Percentiles rank a stretch among this genome's conserved stretches.
phyloP scores from a whole-genome alignment of 2,329 filamentous ascomycete genomes.

The Trichoderma atrobrunneum region DNA sequence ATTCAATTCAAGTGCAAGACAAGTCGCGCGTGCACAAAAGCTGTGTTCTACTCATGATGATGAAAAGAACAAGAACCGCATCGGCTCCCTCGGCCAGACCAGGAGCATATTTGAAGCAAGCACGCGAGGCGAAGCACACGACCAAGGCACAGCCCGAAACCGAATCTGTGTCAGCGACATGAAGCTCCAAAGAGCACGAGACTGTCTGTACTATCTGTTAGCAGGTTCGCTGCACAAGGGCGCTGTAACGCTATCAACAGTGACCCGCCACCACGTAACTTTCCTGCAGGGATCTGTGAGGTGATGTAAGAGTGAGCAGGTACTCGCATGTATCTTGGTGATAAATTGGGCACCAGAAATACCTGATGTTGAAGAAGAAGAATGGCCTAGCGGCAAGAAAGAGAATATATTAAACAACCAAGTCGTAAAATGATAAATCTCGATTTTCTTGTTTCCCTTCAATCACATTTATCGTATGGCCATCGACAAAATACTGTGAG shows the following conservation, averaged over 20 bases:
- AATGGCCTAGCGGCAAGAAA: too few relatives aligned
- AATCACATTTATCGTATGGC: not conserved
- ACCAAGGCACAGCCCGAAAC: not conserved
- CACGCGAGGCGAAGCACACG: slow-evolving; percentile 10
- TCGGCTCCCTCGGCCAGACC: not conserved
- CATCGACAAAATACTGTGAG: not conserved
- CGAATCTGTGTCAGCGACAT: not conserved
- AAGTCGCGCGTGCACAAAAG: not conserved
- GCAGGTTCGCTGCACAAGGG: not conserved
- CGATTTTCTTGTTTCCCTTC: not conserved
- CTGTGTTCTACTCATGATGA: not conserved
- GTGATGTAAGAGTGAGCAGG: not conserved
- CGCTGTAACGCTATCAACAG: not conserved
- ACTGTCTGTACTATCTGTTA: not conserved
- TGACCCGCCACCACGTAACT: not conserved
- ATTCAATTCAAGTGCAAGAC: not conserved
- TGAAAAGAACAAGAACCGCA: not conserved
- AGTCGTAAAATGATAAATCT: not conserved
- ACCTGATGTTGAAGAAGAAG: not conserved
- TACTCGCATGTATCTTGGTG: not conserved
- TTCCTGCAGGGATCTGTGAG: not conserved
- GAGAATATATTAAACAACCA: too few relatives aligned
- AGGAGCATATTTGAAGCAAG: not conserved
- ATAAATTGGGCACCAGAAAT: not conserved
- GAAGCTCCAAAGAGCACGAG: not conserved